These are phyloP conservation scores for Phytophthora uliginosa DNA, from an alignment of 352 stramenopile species.

Conservation along the genomic window DNA sequence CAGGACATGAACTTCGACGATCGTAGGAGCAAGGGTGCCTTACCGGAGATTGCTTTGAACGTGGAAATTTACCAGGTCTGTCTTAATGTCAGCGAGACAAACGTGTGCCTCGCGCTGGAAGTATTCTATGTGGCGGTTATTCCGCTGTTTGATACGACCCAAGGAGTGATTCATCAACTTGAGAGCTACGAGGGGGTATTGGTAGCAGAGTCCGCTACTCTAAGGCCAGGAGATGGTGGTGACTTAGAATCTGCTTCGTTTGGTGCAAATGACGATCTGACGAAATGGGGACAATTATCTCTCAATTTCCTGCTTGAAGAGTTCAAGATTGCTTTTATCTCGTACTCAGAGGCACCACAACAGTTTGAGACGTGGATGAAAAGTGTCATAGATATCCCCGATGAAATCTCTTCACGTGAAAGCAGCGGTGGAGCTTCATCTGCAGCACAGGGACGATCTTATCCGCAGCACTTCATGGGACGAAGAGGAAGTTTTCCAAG, in stretches of 20 bases:
- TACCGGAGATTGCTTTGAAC: constrained; percentile 28
- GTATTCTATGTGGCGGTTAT: constrained; percentile 45
- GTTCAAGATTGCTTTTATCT: constrained; percentile 60
- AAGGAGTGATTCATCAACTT: constrained; percentile 34
- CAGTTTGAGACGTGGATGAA: constrained; percentile 72
- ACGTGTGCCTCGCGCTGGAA: constrained; percentile 48
- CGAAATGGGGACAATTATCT: constrained; percentile 27
- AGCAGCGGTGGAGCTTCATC: constrained; percentile 39
- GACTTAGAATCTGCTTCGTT: neutral
- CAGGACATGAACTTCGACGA: constrained; percentile 1
- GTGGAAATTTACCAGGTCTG: constrained; percentile 48
- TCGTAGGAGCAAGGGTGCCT: neutral
- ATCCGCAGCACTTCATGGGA: constrained; percentile 45
- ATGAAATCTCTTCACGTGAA: constrained; percentile 49
- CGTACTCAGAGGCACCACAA: constrained; percentile 52
- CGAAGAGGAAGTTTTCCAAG: constrained; percentile 38
- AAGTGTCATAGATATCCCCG: constrained; percentile 41
- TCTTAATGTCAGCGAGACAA: constrained; percentile 58
- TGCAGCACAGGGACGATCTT: constrained; percentile 28
- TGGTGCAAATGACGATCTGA: constrained; percentile 5
- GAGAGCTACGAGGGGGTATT: constrained; percentile 26
- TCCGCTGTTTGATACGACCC: constrained; percentile 39
- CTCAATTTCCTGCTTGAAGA: constrained; percentile 51
- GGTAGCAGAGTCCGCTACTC: constrained; percentile 22
- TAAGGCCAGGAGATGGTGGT: constrained; percentile 10